Evolutionary conservation across 257 asterid genomes (phyloP).

Genomic region (Solanum peruvianum): DNA sequence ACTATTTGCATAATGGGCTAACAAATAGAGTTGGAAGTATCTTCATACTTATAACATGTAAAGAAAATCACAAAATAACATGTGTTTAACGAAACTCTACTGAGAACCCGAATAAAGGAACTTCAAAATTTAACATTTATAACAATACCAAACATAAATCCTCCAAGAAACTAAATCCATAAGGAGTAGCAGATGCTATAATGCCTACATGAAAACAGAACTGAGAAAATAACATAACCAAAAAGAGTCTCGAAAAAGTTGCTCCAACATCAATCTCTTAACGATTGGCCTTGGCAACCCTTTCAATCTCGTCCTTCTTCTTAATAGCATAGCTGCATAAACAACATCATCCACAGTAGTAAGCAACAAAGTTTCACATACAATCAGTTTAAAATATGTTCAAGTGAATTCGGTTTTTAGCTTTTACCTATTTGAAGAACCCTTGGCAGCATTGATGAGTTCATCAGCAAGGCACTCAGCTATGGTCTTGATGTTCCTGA

Average conservation of each 20-base stretch:
- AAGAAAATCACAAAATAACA: conserved; percentile 2
- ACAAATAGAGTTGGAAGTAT: background rate
- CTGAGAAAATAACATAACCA: background rate
- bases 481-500: conserved; percentile 58
- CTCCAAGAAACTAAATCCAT: background rate
- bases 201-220: background rate
- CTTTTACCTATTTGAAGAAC: conserved; percentile 61
- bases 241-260: background rate
- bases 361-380: background rate
- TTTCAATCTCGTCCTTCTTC: conserved; percentile 87
- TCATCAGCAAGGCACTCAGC: conserved; percentile 87
- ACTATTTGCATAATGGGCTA: background rate
- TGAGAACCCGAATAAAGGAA: background rate
- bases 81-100: background rate
- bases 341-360: background rate
- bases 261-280: conserved; percentile 8
- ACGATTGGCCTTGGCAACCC: conserved; percentile 92
- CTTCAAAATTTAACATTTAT: conserved; percentile 6
- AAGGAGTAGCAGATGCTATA: background rate
- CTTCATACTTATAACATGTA: background rate
- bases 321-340: conserved; percentile 69
- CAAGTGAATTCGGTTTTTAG: background rate
- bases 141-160: conserved; percentile 10
- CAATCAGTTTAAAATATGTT: background rate
- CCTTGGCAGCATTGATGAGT: conserved; percentile 77